A percentile compares a stretch with the other conserved stretches of the same genome.
Conservation (phyloP, 345 rosid genomes). For the Corchorus capsularis region DNA sequence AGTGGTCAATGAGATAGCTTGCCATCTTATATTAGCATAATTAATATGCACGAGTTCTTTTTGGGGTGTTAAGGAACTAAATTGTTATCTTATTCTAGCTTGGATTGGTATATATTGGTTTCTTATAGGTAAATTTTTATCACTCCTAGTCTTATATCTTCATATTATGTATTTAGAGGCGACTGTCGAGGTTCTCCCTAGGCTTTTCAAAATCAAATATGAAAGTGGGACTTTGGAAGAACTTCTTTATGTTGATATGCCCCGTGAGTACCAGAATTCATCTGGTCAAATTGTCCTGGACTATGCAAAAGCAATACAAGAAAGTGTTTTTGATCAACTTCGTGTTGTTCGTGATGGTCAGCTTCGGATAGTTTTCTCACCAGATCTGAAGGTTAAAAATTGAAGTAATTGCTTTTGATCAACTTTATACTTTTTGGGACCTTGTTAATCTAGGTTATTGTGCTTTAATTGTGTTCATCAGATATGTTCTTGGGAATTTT, state of each 20-base stretch:
- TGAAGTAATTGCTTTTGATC: not conserved
- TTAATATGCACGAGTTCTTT: not conserved
- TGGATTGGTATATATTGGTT: not conserved
- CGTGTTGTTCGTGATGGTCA: slow-evolving; percentile 99
- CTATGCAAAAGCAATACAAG: slow-evolving; percentile 98
- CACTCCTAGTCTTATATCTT: slow-evolving; percentile 19
- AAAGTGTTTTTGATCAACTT: slow-evolving; percentile 98
- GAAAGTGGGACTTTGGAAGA: slow-evolving; percentile 98
- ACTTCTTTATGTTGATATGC: slow-evolving; percentile 96
- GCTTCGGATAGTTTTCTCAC: slow-evolving; percentile 89
- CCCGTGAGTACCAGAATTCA: slow-evolving; percentile 81
- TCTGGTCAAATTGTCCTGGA: slow-evolving; percentile 96
- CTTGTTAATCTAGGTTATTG: slow-evolving; percentile 4
- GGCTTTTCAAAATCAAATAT: slow-evolving; percentile 97
- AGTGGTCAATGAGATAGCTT: not conserved
- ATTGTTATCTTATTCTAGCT: not conserved
- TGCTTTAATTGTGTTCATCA: slow-evolving; percentile 29
- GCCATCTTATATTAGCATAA: not conserved
- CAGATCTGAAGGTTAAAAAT: slow-evolving; percentile 75
- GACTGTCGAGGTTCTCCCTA: slow-evolving; percentile 94
- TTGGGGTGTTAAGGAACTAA: not conserved
- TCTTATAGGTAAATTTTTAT: not conserved
- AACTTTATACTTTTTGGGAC: not conserved
- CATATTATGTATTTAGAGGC: slow-evolving; percentile 62
- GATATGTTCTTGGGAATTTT: slow-evolving; percentile 99